phyloP scores from a whole-genome alignment of 164 flowering plant genomes.

The Nymphaea thermarum region DNA sequence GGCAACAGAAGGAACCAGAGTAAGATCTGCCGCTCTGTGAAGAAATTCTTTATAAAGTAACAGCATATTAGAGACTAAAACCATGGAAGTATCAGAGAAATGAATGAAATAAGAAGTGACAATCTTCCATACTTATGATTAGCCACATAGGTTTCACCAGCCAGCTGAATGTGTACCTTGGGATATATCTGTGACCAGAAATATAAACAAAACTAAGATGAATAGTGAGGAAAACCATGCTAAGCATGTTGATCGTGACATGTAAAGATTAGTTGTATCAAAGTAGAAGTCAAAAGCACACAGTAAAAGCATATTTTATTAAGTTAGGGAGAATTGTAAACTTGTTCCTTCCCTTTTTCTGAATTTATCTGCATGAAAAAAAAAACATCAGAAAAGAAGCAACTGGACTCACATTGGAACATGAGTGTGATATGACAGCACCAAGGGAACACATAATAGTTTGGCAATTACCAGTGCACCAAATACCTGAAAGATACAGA shows the following conservation, averaged over 20 bases:
- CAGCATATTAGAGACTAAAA: neutral
- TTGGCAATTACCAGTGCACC: constrained; percentile 93
- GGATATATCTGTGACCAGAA: constrained; percentile 61
- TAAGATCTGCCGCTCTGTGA: constrained; percentile 95
- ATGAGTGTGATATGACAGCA: constrained; percentile 99
- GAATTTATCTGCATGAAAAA: neutral
- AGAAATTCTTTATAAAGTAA: constrained; percentile 59
- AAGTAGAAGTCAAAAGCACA: too few species aligned
- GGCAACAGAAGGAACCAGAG: constrained; percentile 93
- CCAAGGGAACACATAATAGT: constrained; percentile 74
- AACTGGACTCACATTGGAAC: constrained; percentile 89
- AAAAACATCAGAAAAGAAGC: neutral
- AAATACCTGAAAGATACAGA: constrained; percentile 49
- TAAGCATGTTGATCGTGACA: neutral
- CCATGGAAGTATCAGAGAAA: neutral
- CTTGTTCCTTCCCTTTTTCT: too few species aligned
- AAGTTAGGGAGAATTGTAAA: too few species aligned
- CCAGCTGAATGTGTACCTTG: constrained; percentile 99
- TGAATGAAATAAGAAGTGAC: neutral
- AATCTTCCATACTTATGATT: constrained; percentile 60
- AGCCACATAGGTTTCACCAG: constrained; percentile 96
- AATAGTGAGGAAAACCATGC: neutral
- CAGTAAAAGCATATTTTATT: too few species aligned
- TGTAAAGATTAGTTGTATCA: too few species aligned
- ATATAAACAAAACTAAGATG: neutral